A percentile compares a stretch with the other conserved stretches of the same genome.
Evolutionary conservation across 257 asterid species (phyloP).

Genomic region (Jacaranda mimosifolia): DNA sequence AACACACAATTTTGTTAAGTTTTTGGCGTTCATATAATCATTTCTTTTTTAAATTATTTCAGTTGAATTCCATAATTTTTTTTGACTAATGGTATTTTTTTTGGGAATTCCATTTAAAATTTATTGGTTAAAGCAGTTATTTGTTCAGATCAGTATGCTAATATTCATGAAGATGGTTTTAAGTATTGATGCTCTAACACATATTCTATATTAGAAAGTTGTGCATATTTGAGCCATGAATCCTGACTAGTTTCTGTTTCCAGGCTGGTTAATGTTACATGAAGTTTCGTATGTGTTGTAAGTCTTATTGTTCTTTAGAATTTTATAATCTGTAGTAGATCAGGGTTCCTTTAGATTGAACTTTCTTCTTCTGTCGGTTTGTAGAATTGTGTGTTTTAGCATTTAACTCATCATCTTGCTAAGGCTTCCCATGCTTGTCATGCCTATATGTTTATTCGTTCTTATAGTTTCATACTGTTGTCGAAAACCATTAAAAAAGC

Average conservation of each 20-base stretch:
- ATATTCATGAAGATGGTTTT: conserved; percentile 1
- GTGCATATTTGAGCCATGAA: not conserved
- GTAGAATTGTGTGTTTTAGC: not conserved
- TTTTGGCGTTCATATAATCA: not conserved
- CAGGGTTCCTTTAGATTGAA: not conserved
- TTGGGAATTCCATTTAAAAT: not conserved
- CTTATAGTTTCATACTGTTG: conserved; percentile 8
- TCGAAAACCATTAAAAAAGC: conserved; percentile 21
- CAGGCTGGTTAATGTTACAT: not conserved
- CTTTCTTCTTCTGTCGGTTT: not conserved
- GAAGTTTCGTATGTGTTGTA: not conserved
- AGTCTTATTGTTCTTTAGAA: not conserved
- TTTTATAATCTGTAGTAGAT: not conserved
- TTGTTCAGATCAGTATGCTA: conserved; percentile 6
- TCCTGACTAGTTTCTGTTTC: not conserved
- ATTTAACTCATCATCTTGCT: conserved; percentile 13
- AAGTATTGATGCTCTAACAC: not conserved
- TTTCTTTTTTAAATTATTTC: not conserved
- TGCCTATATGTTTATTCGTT: conserved; percentile 1
- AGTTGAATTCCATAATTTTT: not conserved
- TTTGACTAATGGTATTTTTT: not conserved
- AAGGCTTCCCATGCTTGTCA: conserved; percentile 1
- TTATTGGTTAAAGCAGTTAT: not conserved
- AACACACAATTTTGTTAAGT: not conserved
- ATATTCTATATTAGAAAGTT: not conserved